phyloP scores from a whole-genome alignment of 208 protist species.

The Leishmania martiniquensis region DNA sequence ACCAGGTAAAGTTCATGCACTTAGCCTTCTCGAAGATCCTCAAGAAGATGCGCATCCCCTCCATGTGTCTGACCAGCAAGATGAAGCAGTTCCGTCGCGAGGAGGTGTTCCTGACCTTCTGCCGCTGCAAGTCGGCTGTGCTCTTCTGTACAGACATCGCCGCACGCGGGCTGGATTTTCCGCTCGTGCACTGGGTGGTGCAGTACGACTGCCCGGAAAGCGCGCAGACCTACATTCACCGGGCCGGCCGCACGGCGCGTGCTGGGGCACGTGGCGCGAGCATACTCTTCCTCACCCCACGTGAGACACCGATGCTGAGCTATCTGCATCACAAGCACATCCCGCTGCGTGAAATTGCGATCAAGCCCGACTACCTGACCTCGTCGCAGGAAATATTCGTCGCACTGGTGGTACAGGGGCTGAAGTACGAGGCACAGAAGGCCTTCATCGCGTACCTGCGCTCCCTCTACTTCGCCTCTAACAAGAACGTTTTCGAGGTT shows the following conservation, averaged over 20 bases:
- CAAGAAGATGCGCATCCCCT: constrained; percentile 92
- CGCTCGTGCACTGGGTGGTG: constrained; percentile 98
- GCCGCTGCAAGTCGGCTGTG: constrained; percentile 86
- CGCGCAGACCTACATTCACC: constrained; percentile 98
- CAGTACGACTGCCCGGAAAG: constrained; percentile 99
- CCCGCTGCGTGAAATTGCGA: constrained; percentile 77
- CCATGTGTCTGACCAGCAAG: constrained; percentile 93
- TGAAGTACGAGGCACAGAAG: constrained; percentile 98
- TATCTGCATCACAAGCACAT: constrained; percentile 88
- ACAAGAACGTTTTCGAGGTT: constrained; percentile 97
- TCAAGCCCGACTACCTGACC: constrained; percentile 78
- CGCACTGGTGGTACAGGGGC: constrained; percentile 91
- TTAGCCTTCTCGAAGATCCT: constrained; percentile 91
- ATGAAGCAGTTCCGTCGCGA: constrained; percentile 94
- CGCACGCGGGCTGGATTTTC: constrained; percentile 98
- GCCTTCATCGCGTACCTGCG: constrained; percentile 98
- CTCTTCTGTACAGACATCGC: constrained; percentile 99
- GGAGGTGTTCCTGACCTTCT: constrained; percentile 92
- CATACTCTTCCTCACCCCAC: constrained; percentile 98
- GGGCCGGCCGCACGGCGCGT: constrained; percentile 97
- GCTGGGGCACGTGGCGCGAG: constrained; percentile 93
- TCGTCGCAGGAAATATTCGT: constrained; percentile 90
- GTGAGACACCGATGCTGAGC: constrained; percentile 94
- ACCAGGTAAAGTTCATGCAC: constrained; percentile 97
- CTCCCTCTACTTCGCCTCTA: constrained; percentile 93